Evolutionary conservation across 2,329 filamentous ascomycete species (phyloP).

Genomic region (Acarospora socialis): DNA sequence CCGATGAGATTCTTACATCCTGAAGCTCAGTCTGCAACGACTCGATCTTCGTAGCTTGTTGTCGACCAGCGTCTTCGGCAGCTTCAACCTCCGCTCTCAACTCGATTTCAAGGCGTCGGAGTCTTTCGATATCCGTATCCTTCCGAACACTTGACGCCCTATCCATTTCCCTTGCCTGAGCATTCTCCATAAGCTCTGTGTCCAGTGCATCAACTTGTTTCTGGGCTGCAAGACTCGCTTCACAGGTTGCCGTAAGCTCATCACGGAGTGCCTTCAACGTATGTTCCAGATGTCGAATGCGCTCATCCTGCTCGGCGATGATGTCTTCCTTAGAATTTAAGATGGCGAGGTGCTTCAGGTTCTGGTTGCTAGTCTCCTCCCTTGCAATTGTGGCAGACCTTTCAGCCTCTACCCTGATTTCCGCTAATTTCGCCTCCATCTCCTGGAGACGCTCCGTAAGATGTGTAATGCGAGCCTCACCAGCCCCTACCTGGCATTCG

Average conservation of each 20-base stretch:
- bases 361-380: constrained; percentile 22
- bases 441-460: constrained; percentile 22
- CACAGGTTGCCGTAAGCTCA: constrained; percentile 14
- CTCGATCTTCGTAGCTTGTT: no score
- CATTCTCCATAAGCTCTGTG: no score
- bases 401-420: constrained; percentile 22
- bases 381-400: constrained; percentile 17
- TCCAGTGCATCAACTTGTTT: no score
- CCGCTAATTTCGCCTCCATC: constrained; percentile 24
- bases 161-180: no score
- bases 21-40: no score
- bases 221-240: no score
- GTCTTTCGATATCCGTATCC: no score
- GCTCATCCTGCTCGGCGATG: constrained; percentile 27
- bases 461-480: constrained; percentile 25
- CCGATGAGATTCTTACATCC: no score
- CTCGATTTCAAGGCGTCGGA: no score
- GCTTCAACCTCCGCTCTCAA: no score
- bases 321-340: constrained; percentile 32
- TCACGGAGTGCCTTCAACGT: constrained; percentile 15
- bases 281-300: constrained; percentile 17
- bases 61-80: no score
- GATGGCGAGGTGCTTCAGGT: constrained; percentile 30
- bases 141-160: no score
- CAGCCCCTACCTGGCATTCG: constrained; percentile 23